phyloP scores from a whole-genome alignment of 257 asterid species.

The Coffea eugenioides region DNA sequence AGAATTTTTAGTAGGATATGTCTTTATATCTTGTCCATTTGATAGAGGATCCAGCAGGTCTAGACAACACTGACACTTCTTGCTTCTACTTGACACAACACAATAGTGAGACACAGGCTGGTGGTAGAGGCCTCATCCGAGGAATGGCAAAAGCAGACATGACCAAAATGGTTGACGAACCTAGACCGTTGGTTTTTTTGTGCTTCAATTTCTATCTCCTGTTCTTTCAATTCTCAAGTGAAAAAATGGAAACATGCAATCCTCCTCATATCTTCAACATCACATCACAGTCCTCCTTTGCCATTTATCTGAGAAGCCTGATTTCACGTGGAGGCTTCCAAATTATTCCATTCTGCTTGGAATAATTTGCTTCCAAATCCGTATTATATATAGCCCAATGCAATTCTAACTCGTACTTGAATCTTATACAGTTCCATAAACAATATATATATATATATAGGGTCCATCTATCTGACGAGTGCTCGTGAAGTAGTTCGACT shows the following conservation, averaged over 20 bases:
- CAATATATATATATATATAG: too few species aligned
- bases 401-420: not conserved
- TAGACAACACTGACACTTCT: conserved; percentile 37
- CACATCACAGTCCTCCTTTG: not conserved
- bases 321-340: not conserved
- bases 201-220: conserved; percentile 22
- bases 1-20: conserved; percentile 27
- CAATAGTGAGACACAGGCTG: conserved; percentile 33
- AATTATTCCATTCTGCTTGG: not conserved
- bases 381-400: not conserved
- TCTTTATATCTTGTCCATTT: conserved; percentile 18
- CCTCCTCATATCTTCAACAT: not conserved
- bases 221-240: conserved; percentile 8
- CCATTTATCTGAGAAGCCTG: not conserved
- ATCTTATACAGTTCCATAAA: not conserved
- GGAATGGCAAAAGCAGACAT: conserved; percentile 47
- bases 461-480: too few species aligned
- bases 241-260: conserved; percentile 6
- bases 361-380: not conserved
- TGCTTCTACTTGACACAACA: conserved; percentile 46
- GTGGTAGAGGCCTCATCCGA: conserved; percentile 59
- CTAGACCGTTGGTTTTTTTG: conserved; percentile 30
- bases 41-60: conserved; percentile 21
- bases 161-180: conserved; percentile 63
- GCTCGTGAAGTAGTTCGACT: too few species aligned